Percentiles rank a stretch among this genome's conserved stretches.
phyloP scores from a whole-genome alignment of 1,284 basidiomycete genomes.

The Microbotryum lychnidis-dioicae region DNA sequence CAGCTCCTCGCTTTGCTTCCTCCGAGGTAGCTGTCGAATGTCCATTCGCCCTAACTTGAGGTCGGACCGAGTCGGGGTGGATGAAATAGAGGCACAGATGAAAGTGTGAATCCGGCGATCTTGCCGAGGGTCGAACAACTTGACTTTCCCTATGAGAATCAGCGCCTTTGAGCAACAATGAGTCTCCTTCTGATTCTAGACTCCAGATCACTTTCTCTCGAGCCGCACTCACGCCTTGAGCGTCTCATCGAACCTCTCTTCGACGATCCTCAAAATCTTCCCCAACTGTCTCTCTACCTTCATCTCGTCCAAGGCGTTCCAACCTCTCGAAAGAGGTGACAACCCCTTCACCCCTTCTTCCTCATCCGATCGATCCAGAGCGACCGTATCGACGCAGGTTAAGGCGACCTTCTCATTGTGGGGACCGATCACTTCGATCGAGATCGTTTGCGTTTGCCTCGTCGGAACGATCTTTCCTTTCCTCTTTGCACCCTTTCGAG shows the following conservation, averaged over 20 bases:
- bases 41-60: conserved; percentile 41
- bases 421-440: conserved; percentile 23
- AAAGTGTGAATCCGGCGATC: conserved; percentile 47
- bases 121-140: conserved; percentile 66
- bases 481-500: not conserved
- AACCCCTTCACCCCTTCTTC: no score
- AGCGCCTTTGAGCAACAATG: no score
- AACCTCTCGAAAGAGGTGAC: no score
- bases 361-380: conserved; percentile 56
- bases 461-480: not conserved
- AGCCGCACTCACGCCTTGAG: conserved; percentile 58
- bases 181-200: no score
- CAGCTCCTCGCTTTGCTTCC: no score
- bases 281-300: conserved; percentile 66
- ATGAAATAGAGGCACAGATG: conserved; percentile 59
- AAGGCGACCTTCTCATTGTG: conserved; percentile 48
- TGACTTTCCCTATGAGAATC: conserved; percentile 55
- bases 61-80: conserved; percentile 58
- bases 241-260: conserved; percentile 67
- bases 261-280: conserved; percentile 60
- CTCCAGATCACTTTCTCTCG: no score
- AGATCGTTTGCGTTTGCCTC: not conserved
- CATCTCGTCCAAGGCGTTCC: conserved; percentile 46
- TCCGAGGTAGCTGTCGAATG: conserved; percentile 19
- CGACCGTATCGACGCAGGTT: conserved; percentile 71